Percentiles rank a stretch among this genome's conserved stretches.
Conservation (phyloP, 75 land plant species). For the Cupressus sempervirens region DNA sequence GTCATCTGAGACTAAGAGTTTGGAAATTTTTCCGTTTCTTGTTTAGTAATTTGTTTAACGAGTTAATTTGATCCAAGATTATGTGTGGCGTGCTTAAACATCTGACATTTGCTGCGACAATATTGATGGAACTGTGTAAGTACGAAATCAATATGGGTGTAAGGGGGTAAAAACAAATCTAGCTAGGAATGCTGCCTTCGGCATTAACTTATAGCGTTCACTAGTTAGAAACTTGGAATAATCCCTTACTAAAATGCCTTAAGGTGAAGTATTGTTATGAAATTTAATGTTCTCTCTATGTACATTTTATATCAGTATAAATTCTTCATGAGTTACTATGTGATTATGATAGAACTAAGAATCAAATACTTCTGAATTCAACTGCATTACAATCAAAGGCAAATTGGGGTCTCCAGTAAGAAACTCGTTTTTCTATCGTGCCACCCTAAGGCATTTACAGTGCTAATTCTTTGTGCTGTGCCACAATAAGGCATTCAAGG, state of each 20-base stretch:
- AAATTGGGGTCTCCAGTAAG: no score
- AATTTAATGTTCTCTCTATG: not conserved
- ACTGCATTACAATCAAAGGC: no score
- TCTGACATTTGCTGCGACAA: not conserved
- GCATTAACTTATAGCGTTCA: not conserved
- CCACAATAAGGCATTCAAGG: no score
- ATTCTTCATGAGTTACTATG: not conserved
- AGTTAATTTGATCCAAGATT: not conserved
- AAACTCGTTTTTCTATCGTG: no score
- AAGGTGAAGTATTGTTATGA: not conserved
- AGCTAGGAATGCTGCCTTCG: not conserved
- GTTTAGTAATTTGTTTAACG: not conserved
- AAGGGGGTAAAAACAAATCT: not conserved
- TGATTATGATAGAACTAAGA: not conserved
- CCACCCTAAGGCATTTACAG: no score
- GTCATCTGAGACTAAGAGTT: not conserved
- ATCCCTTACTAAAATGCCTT: not conserved
- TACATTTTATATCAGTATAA: not conserved
- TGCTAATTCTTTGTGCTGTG: no score
- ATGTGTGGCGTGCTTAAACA: not conserved
- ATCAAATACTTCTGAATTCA: no score
- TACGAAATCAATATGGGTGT: not conserved
- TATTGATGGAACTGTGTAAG: not conserved
- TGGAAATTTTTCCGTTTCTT: not conserved
- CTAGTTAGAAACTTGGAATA: not conserved